A percentile compares a stretch with the other conserved stretches of the same genome.
Conservation (phyloP, 306 rosid genomes). For the Fagus crenata region DNA sequence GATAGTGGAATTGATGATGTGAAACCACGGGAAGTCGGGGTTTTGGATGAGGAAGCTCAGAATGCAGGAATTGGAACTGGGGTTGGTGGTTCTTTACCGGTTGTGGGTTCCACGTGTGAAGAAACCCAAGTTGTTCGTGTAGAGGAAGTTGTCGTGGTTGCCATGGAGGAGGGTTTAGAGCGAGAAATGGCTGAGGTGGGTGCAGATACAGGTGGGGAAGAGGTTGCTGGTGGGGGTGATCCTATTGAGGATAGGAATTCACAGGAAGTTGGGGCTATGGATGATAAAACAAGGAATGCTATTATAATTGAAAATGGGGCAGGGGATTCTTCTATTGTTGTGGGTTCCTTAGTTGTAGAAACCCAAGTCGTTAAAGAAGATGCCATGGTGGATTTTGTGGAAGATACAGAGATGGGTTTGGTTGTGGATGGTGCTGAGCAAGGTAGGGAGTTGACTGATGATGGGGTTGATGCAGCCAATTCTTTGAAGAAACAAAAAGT, state of each 20-base stretch:
- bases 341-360: slow-evolving; percentile 30
- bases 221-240: slow-evolving; percentile 8
- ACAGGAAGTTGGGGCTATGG: slow-evolving; percentile 28
- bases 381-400: slow-evolving; percentile 10
- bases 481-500: slow-evolving; percentile 28
- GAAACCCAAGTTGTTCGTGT: slow-evolving; percentile 20
- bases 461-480: slow-evolving; percentile 26
- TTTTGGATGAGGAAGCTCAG: slow-evolving; percentile 27
- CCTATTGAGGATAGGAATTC: slow-evolving; percentile 26
- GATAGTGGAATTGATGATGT: slow-evolving; percentile 22
- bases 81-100: slow-evolving; percentile 24
- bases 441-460: slow-evolving; percentile 26
- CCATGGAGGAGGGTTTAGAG: slow-evolving; percentile 17
- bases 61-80: slow-evolving; percentile 20
- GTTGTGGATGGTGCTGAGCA: slow-evolving; percentile 33
- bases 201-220: slow-evolving; percentile 11
- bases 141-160: slow-evolving; percentile 23
- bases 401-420: slow-evolving; percentile 25
- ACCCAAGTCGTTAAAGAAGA: slow-evolving; percentile 22
- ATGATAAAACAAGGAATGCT: slow-evolving; percentile 23
- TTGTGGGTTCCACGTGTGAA: slow-evolving; percentile 14
- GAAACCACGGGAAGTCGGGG: background rate
- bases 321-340: slow-evolving; percentile 30
- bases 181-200: slow-evolving; percentile 9
- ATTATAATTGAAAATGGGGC: slow-evolving; percentile 30